These are phyloP conservation scores for Daldinia loculata DNA, from an alignment of 495 filamentous ascomycete genomes.

Conservation along the genomic window DNA sequence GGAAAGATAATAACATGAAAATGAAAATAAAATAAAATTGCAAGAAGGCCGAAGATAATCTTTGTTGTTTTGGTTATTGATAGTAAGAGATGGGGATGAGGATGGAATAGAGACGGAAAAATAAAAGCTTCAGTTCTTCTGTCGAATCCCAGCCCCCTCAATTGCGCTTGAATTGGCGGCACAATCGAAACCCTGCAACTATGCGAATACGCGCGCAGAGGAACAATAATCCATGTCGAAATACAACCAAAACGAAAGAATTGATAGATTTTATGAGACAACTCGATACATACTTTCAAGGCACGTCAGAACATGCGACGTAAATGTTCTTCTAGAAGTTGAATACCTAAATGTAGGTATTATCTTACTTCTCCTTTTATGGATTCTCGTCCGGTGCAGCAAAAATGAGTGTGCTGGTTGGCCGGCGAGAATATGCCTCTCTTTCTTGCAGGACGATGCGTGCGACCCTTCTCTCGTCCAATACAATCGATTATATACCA, in stretches of 20 bases:
- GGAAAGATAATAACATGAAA: slow-evolving; percentile 12
- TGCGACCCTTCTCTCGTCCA: slow-evolving; percentile 30
- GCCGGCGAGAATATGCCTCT: slow-evolving; percentile 21
- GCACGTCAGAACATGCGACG: slow-evolving; percentile 6
- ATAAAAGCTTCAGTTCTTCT: slow-evolving; percentile 7
- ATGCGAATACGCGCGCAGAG: slow-evolving; percentile 20
- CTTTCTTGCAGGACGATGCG: slow-evolving; percentile 36
- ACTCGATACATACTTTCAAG: slow-evolving; percentile 15
- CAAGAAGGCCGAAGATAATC: slow-evolving; percentile 7
- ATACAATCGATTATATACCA: slow-evolving; percentile 27
- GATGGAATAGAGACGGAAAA: slow-evolving; percentile 4
- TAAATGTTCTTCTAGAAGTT: background rate
- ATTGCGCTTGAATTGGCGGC: slow-evolving; percentile 28
- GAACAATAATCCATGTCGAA: slow-evolving; percentile 4
- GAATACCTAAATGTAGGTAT: background rate
- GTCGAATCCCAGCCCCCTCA: slow-evolving; percentile 40
- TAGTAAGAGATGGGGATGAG: background rate
- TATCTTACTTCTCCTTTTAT: background rate
- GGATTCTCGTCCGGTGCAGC: slow-evolving; percentile 3
- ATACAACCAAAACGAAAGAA: slow-evolving; percentile 5
- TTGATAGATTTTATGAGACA: slow-evolving; percentile 6
- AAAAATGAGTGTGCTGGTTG: slow-evolving; percentile 17
- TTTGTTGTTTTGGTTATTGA: slow-evolving; percentile 11
- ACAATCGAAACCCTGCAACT: slow-evolving; percentile 25
- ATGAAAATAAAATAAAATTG: slow-evolving; percentile 1